Conservation (phyloP, 768 basidiomycete genomes). For the Boletus rubroflammeus region DNA sequence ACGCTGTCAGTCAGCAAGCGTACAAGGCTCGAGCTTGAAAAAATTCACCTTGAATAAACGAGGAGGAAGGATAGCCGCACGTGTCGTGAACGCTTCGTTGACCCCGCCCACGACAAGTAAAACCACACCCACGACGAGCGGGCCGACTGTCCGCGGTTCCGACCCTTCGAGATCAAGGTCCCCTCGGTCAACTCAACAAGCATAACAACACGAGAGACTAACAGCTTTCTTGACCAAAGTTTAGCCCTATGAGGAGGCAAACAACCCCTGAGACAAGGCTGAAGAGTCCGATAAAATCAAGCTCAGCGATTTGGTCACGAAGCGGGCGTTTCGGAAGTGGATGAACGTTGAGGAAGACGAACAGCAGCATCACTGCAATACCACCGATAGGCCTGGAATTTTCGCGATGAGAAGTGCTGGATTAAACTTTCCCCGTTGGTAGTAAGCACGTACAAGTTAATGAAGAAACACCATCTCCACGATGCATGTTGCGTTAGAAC, state of each 20-base stretch:
- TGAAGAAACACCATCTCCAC: slow-evolving; percentile 82
- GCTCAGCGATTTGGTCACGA: slow-evolving; percentile 54
- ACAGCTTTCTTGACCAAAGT: slow-evolving; percentile 65
- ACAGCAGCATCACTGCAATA: slow-evolving; percentile 53
- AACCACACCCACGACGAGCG: slow-evolving; percentile 51
- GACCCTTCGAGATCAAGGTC: slow-evolving; percentile 41
- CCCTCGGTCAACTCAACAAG: background rate
- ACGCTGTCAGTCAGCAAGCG: background rate
- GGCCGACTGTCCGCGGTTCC: slow-evolving; percentile 50
- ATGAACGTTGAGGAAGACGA: slow-evolving; percentile 73
- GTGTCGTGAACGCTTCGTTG: slow-evolving; percentile 58
- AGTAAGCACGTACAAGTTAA: slow-evolving; percentile 53
- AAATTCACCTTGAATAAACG: slow-evolving; percentile 69
- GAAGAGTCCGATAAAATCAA: slow-evolving; percentile 67
- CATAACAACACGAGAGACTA: slow-evolving; percentile 20
- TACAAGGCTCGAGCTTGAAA: background rate
- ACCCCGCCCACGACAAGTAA: slow-evolving; percentile 48
- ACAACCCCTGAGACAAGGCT: slow-evolving; percentile 64
- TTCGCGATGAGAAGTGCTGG: background rate
- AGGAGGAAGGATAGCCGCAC: slow-evolving; percentile 70
- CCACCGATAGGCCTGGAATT: slow-evolving; percentile 63
- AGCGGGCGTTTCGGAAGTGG: slow-evolving; percentile 59
- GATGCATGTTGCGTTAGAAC: slow-evolving; percentile 66
- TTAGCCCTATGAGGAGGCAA: slow-evolving; percentile 69
- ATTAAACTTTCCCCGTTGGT: background rate